phyloP scores from a whole-genome alignment of 805 yeast genomes.

The Candida insectorum region DNA sequence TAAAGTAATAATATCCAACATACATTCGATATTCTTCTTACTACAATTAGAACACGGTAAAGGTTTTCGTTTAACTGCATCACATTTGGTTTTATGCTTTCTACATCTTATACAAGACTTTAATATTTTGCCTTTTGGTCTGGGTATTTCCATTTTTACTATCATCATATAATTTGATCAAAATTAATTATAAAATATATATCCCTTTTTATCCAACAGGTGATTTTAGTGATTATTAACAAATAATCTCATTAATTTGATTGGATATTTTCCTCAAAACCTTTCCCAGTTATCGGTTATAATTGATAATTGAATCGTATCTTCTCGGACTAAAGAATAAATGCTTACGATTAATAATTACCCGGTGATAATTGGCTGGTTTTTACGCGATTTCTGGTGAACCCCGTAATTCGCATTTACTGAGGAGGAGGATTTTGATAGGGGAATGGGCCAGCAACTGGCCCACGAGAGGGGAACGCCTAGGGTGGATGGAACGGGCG shows the following conservation, averaged over 20 bases:
- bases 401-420: conserved; percentile 5
- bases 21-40: conserved; percentile 50
- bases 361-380: conserved; percentile 2
- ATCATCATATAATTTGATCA: conserved; percentile 6
- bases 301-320: no score
- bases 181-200: not conserved
- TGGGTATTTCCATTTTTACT: conserved; percentile 6
- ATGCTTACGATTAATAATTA: conserved; percentile 4
- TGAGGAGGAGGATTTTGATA: no score
- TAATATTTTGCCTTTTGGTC: conserved; percentile 20
- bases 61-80: conserved; percentile 50
- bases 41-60: conserved; percentile 55
- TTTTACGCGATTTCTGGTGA: not conserved
- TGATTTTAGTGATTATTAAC: no score
- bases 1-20: conserved; percentile 48
- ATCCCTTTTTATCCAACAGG: no score
- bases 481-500: no score
- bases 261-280: not conserved
- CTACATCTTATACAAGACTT: conserved; percentile 66
- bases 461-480: no score
- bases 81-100: conserved; percentile 65
- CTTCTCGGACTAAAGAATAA: not conserved
- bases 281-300: conserved; percentile 8
- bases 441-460: no score
- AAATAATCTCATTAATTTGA: not conserved